Percentiles rank a stretch among this genome's conserved stretches.
Conservation (phyloP, 352 stramenopile genomes). For the Pythium plurisporium region DNA sequence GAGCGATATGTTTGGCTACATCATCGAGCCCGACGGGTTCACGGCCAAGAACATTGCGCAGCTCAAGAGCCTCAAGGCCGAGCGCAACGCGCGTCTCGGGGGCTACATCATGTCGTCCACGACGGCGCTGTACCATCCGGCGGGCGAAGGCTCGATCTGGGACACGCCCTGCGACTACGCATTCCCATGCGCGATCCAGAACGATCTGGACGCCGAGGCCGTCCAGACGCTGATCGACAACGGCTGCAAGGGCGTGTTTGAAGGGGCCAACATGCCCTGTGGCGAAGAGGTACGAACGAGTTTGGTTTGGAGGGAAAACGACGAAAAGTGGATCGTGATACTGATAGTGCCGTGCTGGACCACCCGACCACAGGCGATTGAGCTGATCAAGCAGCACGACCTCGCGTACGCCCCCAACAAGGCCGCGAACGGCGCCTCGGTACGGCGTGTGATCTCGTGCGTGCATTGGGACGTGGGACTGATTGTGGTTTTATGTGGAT, state of each 20-base stretch:
- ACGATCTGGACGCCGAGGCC: slow-evolving; percentile 84
- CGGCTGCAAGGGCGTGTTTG: slow-evolving; percentile 85
- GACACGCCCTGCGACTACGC: slow-evolving; percentile 93
- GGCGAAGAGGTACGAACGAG: slow-evolving; percentile 42
- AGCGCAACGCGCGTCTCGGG: slow-evolving; percentile 74
- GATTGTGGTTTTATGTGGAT: neutral
- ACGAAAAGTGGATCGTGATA: neutral
- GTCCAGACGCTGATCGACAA: slow-evolving; percentile 82
- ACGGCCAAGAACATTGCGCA: slow-evolving; percentile 60
- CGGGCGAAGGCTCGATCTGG: slow-evolving; percentile 80
- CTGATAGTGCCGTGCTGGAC: too few relatives aligned
- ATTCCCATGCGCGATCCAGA: slow-evolving; percentile 95
- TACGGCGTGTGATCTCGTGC: slow-evolving; percentile 10
- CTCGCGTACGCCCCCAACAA: slow-evolving; percentile 85
- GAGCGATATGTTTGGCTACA: slow-evolving; percentile 93
- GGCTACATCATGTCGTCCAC: slow-evolving; percentile 89
- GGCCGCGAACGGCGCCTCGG: slow-evolving; percentile 73
- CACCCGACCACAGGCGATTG: slow-evolving; percentile 50
- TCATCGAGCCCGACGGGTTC: slow-evolving; percentile 93
- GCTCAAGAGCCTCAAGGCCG: slow-evolving; percentile 78
- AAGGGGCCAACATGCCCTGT: slow-evolving; percentile 83
- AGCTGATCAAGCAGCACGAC: slow-evolving; percentile 79
- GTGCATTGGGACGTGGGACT: neutral
- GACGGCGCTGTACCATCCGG: slow-evolving; percentile 81
- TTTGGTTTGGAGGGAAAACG: too few relatives aligned